Evolutionary conservation across 2,329 filamentous ascomycete species (phyloP), one percentile per base, ranked within the genome.

Genomic region (Xylariaceae sp.): DNA sequence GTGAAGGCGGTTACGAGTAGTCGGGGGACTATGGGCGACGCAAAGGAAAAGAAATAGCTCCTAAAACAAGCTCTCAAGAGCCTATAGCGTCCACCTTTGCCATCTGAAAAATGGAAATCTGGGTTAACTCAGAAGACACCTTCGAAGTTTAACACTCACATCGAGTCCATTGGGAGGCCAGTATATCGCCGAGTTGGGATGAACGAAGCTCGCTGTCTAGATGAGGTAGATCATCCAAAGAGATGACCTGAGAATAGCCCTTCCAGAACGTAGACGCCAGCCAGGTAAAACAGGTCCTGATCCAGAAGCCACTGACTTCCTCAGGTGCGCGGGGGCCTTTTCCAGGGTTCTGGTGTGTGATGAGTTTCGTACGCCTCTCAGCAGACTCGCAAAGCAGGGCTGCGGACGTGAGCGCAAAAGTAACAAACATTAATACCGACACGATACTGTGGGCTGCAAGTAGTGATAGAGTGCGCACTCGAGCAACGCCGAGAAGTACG

Each of bases 381-480:
- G 42, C 14, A 5, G 48, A 39, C 38, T 51, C 48, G 6, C 47
- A 39, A 22, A 30, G 31, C n/a, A 53, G 44, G 3, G 48, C 39
- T 11, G 17, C 35, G 5, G 45, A 18, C 30, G 45, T 51, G 39
- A 51, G 31, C 2, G 27, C 17, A 1, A 53, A 44, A 10, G 51
- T 47, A 6, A 47, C 42, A 2, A 44, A 42, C n/a, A 51, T 22
- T n/a, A 42, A 47, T 11, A 41, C 44, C 22, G 48, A 47, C 32
- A 47, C 42, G 14, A 36, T 39, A 10, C 40, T 30, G 33, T 17
- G 9, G 18, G 45, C 14, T 19, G 18, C 19, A 3, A 46, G 22
- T 38, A 51, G 52, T 45, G 42, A 51, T 44, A 47, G 52, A 2
- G 45, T 48, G 33, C 52, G 47, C 6, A 35, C 35, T n/a, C 48